Conservation (phyloP, 208 protist genomes). For the Crithidia brevicula region DNA sequence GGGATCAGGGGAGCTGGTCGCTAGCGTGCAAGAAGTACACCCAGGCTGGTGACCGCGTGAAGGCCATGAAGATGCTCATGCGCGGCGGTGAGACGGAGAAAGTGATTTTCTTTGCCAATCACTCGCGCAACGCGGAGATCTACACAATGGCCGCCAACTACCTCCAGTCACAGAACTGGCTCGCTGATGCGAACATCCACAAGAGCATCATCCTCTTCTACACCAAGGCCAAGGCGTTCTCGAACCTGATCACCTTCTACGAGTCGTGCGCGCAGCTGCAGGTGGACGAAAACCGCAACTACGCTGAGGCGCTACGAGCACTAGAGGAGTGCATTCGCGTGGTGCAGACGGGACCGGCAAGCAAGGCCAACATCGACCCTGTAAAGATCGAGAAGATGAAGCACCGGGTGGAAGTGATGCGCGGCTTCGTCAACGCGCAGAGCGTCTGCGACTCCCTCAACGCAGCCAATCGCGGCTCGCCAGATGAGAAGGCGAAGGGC, state of each 20-base stretch:
- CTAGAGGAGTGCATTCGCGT: conserved; percentile 82
- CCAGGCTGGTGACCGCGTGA: conserved; percentile 94
- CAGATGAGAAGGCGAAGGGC: conserved; percentile 60
- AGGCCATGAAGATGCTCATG: conserved; percentile 97
- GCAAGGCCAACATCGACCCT: conserved; percentile 31
- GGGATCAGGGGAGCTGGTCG: conserved; percentile 91
- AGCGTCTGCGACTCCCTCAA: conserved; percentile 51
- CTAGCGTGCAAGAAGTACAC: conserved; percentile 95
- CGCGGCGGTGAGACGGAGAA: conserved; percentile 96
- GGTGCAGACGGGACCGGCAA: conserved; percentile 51
- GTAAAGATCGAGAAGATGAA: conserved; percentile 55
- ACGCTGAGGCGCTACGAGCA: conserved; percentile 90
- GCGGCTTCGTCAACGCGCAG: conserved; percentile 66
- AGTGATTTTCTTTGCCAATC: conserved; percentile 97
- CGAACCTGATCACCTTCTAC: conserved; percentile 91
- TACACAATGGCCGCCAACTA: conserved; percentile 97
- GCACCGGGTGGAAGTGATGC: conserved; percentile 55
- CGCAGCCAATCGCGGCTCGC: conserved; percentile 29
- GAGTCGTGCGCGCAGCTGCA: conserved; percentile 95
- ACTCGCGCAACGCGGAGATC: conserved; percentile 94
- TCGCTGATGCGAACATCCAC: conserved; percentile 92
- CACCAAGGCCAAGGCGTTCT: conserved; percentile 94
- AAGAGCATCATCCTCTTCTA: conserved; percentile 97
- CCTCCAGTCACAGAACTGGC: conserved; percentile 96
- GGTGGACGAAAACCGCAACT: conserved; percentile 97